Conservation (phyloP, 805 yeast species). For the Lachancea kluyveri region DNA sequence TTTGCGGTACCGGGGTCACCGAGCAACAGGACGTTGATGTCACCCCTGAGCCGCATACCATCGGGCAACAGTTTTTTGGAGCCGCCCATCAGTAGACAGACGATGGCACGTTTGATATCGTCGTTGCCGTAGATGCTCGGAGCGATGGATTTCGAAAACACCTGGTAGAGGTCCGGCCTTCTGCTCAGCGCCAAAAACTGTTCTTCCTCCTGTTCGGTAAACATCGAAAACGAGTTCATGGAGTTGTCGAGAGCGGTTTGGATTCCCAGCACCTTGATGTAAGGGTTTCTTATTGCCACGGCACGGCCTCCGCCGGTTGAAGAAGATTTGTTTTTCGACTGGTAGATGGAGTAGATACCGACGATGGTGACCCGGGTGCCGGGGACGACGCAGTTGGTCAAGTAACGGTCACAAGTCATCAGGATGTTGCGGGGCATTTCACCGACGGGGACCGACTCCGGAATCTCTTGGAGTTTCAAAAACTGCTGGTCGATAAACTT, state of each 20-base stretch:
- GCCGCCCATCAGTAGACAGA: constrained; percentile 91
- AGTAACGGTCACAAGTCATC: constrained; percentile 80
- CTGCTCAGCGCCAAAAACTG: constrained; percentile 77
- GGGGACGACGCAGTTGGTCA: constrained; percentile 88
- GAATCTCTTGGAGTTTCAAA: constrained; percentile 91
- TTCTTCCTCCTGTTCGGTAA: constrained; percentile 92
- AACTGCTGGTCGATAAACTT: constrained; percentile 93
- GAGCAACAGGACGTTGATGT: constrained; percentile 75
- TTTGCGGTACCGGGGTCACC: constrained; percentile 99
- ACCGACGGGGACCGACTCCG: constrained; percentile 98
- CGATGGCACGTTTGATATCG: constrained; percentile 89
- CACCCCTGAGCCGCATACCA: constrained; percentile 95
- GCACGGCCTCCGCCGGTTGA: constrained; percentile 38
- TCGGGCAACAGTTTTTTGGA: constrained; percentile 89
- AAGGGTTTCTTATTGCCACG: constrained; percentile 92
- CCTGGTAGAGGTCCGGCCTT: constrained; percentile 76
- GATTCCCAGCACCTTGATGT: constrained; percentile 79
- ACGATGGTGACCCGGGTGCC: constrained; percentile 90
- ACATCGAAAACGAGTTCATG: constrained; percentile 45
- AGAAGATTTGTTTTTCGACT: constrained; percentile 53
- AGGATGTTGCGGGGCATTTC: constrained; percentile 95
- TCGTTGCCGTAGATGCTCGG: constrained; percentile 93
- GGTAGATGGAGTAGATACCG: constrained; percentile 90
- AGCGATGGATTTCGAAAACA: constrained; percentile 84
- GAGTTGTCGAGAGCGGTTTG: constrained; percentile 75